These are phyloP conservation scores for Clavariopsis aquatica DNA, from an alignment of 495 filamentous ascomycete species.

Conservation along the genomic window DNA sequence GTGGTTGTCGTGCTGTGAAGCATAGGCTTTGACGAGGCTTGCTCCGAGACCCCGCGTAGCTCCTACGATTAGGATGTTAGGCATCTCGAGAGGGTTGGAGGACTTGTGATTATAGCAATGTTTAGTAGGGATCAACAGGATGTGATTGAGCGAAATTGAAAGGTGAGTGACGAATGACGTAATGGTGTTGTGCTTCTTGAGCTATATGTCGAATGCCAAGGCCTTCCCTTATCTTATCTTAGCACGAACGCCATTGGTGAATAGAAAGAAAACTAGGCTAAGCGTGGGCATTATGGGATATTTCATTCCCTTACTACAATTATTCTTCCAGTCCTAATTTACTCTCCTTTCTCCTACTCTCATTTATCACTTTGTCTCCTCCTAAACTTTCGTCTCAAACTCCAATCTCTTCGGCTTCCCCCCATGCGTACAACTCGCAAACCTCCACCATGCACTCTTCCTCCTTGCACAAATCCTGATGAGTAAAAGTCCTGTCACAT, in stretches of 20 bases:
- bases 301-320: too few species aligned
- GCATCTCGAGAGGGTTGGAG: slow-evolving; percentile 10
- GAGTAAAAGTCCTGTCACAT: slow-evolving; percentile 6
- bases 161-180: neutral
- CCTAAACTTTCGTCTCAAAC: too few species aligned
- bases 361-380: too few species aligned
- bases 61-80: slow-evolving; percentile 62
- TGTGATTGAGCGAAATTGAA: neutral
- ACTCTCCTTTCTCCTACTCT: too few species aligned
- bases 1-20: slow-evolving; percentile 46
- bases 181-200: neutral
- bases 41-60: slow-evolving; percentile 69
- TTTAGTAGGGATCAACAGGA: neutral
- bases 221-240: neutral
- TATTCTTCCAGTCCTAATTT: too few species aligned
- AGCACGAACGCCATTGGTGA: neutral
- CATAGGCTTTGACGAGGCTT: slow-evolving; percentile 62
- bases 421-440: slow-evolving; percentile 24
- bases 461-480: slow-evolving; percentile 8
- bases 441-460: slow-evolving; percentile 32
- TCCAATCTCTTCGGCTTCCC: slow-evolving; percentile 23
- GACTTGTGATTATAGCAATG: neutral
- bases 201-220: neutral
- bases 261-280: too few species aligned
- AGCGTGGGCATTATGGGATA: too few species aligned